phyloP scores from a whole-genome alignment of 495 filamentous ascomycete genomes.

The Sporormia fimetaria region DNA sequence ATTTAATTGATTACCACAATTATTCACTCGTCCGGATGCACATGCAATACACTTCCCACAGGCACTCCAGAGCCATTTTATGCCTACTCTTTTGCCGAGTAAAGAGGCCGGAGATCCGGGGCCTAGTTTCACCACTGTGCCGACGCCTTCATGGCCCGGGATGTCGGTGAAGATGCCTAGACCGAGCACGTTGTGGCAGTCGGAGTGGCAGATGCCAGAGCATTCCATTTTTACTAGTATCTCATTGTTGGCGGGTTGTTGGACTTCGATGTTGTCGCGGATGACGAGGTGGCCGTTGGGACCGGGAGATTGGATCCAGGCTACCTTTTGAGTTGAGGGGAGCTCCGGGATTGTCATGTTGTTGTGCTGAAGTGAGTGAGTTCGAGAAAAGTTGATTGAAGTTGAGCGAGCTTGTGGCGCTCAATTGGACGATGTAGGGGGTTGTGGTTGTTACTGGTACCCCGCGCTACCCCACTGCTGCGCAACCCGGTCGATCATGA shows the following conservation, averaged over 20 bases:
- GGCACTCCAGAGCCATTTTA: conserved; percentile 21
- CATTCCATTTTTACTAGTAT: conserved; percentile 18
- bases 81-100: conserved; percentile 68
- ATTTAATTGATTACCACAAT: conserved; percentile 53
- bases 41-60: conserved; percentile 15
- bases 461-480: no score
- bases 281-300: conserved; percentile 32
- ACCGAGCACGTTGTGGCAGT: conserved; percentile 67
- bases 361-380: background rate
- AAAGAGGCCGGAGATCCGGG: conserved; percentile 56
- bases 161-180: conserved; percentile 72
- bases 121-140: conserved; percentile 69
- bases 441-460: no score
- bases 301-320: conserved; percentile 14
- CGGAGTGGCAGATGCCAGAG: conserved; percentile 56
- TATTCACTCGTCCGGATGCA: conserved; percentile 66
- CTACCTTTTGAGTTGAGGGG: background rate
- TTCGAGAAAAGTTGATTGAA: no score
- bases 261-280: conserved; percentile 17
- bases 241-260: conserved; percentile 28
- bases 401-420: no score
- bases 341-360: background rate
- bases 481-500: no score
- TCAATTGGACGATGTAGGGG: no score
- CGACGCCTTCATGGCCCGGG: conserved; percentile 74